Evolutionary conservation across 257 asterid genomes (phyloP).

Genomic region (Solanum commersonii): DNA sequence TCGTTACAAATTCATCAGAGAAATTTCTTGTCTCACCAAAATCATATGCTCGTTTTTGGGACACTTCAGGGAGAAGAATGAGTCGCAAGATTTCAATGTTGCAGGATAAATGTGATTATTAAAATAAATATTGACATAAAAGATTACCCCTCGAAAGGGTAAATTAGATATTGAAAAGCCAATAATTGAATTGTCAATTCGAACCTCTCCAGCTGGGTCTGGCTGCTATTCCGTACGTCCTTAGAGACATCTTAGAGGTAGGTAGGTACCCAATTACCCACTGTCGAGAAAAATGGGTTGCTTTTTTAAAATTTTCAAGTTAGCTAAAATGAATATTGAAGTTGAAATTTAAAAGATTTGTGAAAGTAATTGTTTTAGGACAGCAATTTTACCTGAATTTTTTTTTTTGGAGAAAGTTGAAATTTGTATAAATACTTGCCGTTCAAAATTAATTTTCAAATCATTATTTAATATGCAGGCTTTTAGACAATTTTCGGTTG

Average conservation of each 20-base stretch:
- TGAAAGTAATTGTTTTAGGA: background rate
- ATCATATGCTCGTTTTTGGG: background rate
- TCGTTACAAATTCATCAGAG: background rate
- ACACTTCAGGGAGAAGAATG: background rate
- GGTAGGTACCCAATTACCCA: background rate
- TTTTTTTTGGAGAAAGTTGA: background rate
- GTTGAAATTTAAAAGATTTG: background rate
- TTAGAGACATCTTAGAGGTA: background rate
- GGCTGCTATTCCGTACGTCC: background rate
- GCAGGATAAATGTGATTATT: background rate
- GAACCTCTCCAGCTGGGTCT: background rate
- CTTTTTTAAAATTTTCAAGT: background rate
- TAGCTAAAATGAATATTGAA: background rate
- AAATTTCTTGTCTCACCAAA: background rate
- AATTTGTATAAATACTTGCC: background rate
- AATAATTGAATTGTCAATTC: background rate
- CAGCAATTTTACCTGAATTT: background rate
- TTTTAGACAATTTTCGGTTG: background rate
- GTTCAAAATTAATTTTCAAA: background rate
- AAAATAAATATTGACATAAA: background rate
- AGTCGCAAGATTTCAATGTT: background rate
- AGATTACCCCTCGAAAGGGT: background rate
- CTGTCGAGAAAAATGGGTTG: background rate
- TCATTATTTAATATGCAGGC: background rate
- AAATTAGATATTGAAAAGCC: background rate